phyloP scores from a whole-genome alignment of 1,284 basidiomycete genomes.

The Pyrrhoderma lamaoense region DNA sequence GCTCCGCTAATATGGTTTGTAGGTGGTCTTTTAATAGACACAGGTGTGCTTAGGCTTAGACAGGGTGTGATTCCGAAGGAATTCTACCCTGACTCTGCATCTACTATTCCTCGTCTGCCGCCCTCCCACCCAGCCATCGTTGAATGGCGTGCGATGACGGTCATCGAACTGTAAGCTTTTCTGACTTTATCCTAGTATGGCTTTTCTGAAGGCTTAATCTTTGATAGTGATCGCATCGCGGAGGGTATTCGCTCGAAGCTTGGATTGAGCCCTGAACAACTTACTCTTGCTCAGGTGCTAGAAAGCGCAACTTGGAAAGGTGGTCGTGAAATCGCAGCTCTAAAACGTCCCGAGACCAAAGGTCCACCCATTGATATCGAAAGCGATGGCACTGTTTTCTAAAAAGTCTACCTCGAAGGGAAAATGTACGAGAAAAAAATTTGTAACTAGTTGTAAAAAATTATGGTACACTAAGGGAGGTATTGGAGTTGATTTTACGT shows the following conservation, averaged over 20 bases:
- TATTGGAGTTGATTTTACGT: neutral
- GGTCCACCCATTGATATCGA: conserved; percentile 86
- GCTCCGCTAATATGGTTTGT: neutral
- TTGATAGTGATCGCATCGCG: conserved; percentile 71
- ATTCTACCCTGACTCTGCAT: conserved; percentile 36
- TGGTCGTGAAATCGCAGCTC: conserved; percentile 83
- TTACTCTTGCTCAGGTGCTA: conserved; percentile 79
- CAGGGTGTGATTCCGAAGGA: conserved; percentile 36
- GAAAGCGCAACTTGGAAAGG: conserved; percentile 97
- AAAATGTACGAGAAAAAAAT: neutral
- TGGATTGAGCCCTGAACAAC: conserved; percentile 38
- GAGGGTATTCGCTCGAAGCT: conserved; percentile 59
- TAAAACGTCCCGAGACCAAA: conserved; percentile 62
- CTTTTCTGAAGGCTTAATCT: neutral
- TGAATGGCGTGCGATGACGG: conserved; percentile 93
- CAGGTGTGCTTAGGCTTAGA: conserved; percentile 66
- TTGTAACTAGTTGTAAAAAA: neutral
- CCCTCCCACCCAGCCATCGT: conserved; percentile 86
- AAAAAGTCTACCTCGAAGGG: neutral
- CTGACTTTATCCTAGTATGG: conserved; percentile 3
- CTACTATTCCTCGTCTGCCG: conserved; percentile 53
- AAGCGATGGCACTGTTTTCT: conserved; percentile 83
- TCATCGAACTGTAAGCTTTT: conserved; percentile 73
- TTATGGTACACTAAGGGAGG: neutral
- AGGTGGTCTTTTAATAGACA: conserved; percentile 86